Conservation (phyloP, 2,329 filamentous ascomycete species). For the Penicillium italicum region DNA sequence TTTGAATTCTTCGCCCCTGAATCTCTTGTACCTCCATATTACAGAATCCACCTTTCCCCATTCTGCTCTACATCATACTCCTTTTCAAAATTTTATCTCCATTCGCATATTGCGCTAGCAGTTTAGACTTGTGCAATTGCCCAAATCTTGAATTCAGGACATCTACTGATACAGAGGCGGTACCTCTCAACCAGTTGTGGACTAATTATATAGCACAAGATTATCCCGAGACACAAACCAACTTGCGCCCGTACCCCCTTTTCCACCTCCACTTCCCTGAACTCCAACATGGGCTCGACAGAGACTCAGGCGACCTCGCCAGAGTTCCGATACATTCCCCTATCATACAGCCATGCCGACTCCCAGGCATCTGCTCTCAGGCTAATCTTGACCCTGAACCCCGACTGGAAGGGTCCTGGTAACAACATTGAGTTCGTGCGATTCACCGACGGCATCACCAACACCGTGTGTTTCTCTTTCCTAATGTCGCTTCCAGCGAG, state of each 20-base stretch:
- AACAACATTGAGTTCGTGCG: constrained; percentile 78
- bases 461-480: constrained; percentile 60
- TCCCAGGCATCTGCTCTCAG: constrained; percentile 73
- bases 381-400: constrained; percentile 74
- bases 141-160: neutral
- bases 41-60: neutral
- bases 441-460: constrained; percentile 98
- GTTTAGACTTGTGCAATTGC: neutral
- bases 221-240: neutral
- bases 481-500: neutral
- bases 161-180: neutral
- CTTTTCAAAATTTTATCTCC: neutral
- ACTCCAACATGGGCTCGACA: constrained; percentile 27
- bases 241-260: constrained; percentile 5
- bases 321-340: constrained; percentile 58
- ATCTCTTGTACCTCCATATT: constrained; percentile 2
- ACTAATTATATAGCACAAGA: constrained; percentile 4
- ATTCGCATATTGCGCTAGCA: neutral
- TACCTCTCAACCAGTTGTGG: neutral
- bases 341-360: constrained; percentile 73
- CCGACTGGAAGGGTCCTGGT: constrained; percentile 73
- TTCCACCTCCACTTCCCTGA: neutral
- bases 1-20: constrained; percentile 1
- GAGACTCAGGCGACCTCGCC: constrained; percentile 17
- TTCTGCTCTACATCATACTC: neutral